Evolutionary conservation across 2,329 filamentous ascomycete species (phyloP), one percentile per base, ranked within the genome.

Genomic region (Aspergillus brasiliensis): DNA sequence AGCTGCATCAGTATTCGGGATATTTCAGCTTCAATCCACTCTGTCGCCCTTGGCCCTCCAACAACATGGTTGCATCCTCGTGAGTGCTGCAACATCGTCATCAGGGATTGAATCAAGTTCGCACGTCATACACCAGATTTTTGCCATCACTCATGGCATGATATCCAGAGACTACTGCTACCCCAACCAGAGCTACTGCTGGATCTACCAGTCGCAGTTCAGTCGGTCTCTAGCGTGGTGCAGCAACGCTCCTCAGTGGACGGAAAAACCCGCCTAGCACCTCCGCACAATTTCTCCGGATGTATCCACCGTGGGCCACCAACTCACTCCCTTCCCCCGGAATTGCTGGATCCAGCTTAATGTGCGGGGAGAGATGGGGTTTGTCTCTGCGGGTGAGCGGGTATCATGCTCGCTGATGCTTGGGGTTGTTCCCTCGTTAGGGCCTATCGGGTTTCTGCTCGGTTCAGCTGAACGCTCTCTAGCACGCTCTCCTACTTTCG

Each of bases 231-330:
- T 55, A 55, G 52, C 52, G 52, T 40, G 37, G 40, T 19, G 38
- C 27, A 31, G 52, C 52, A 44, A 21, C 6, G 25, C 38, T 31
- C 52, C 11, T 47, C 46, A 62, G 57, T 64, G 62, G 63, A 64
- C 57, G 57, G 62, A 64, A 65, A 65, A 65, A 52, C 47, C 28
- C 51, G 56, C 44, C 34, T 51, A 46, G 37, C 49, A 51, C 34
- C 8, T 57, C 48, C 38, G 28, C 56, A 48, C 23, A 62, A 63
- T 65, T 65, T 65, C 61, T 62, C 63, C 63, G 63, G 54, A 53
- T 46, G 61, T 59, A 63, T 54, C 61, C 59, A 62, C 58, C 27
- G 5, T 10, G 25, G 25, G 7, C 25, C 46, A 28, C 46, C 46
- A 49, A 49, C 46, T 49, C 46, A 49, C 25, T 49, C 23, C 46